Percentiles rank a stretch among this genome's conserved stretches.
Conservation (phyloP, 768 basidiomycete genomes). For the Naganishia vaughanmartiniae region DNA sequence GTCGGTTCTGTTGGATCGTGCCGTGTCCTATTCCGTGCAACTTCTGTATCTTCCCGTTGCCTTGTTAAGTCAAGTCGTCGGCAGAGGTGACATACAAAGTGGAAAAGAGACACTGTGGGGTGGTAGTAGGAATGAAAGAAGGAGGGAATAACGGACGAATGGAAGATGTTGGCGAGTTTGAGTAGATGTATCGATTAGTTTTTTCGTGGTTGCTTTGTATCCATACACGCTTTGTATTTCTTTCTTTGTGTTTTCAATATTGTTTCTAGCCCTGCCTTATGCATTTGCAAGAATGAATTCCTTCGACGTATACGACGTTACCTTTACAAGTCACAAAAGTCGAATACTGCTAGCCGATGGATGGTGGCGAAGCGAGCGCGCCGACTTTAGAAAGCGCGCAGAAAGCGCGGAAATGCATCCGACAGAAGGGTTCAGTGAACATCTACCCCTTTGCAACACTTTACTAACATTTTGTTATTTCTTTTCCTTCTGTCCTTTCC, state of each 20-base stretch:
- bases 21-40: slow-evolving; percentile 31
- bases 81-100: background rate
- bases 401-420: background rate
- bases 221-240: slow-evolving; percentile 19
- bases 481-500: no score
- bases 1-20: slow-evolving; percentile 23
- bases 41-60: slow-evolving; percentile 26
- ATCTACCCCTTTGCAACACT: slow-evolving; percentile 1
- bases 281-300: no score
- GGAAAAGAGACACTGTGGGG: background rate
- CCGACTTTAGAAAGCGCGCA: background rate
- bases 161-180: background rate
- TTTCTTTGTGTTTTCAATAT: background rate
- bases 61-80: background rate
- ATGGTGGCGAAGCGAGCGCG: no score
- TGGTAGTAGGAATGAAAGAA: background rate
- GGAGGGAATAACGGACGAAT: background rate
- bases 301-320: no score
- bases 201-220: slow-evolving; percentile 1
- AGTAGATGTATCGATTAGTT: background rate
- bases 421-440: background rate
- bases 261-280: background rate
- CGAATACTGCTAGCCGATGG: no score
- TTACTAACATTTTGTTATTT: background rate
- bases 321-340: no score